Percentiles rank a stretch among this genome's conserved stretches.
These are phyloP conservation scores for Grammothele lineata DNA, from an alignment of 768 basidiomycete species.

Conservation along the genomic window DNA sequence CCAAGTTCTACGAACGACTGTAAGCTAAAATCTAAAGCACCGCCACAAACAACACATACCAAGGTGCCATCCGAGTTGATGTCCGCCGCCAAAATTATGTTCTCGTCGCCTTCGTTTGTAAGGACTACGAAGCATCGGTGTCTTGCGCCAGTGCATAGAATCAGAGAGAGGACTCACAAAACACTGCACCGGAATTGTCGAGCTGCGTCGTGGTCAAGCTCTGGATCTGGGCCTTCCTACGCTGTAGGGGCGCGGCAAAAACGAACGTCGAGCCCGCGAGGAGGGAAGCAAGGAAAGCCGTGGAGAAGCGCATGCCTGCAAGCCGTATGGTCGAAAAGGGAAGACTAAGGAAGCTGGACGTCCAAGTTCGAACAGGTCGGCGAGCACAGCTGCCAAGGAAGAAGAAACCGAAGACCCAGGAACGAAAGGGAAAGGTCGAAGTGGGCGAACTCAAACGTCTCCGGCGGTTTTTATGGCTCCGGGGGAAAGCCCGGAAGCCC, in stretches of 20 bases:
- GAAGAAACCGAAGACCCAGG: neutral
- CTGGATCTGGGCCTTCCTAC: neutral
- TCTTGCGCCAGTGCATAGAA: neutral
- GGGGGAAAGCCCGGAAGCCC: no score
- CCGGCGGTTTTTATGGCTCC: no score
- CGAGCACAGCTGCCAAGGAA: constrained; percentile 13
- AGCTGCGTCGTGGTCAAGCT: constrained; percentile 8
- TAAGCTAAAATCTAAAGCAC: neutral
- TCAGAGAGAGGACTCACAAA: constrained; percentile 3
- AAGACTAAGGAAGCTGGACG: neutral
- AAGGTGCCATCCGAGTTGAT: constrained; percentile 39
- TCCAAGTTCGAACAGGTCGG: neutral
- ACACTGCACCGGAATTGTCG: constrained; percentile 9
- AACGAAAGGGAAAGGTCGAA: neutral
- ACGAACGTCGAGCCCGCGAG: constrained; percentile 8
- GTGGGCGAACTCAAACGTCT: no score
- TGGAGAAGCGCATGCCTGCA: constrained; percentile 7
- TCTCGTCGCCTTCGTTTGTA: constrained; percentile 44
- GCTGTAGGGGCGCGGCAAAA: constrained; percentile 6
- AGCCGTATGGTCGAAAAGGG: neutral
- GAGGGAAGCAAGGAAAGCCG: constrained; percentile 2
- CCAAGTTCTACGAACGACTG: constrained; percentile 9
- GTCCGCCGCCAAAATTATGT: constrained; percentile 39
- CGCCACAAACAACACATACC: constrained; percentile 22
- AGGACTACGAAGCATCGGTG: constrained; percentile 32